A percentile compares a stretch with the other conserved stretches of the same genome.
phyloP scores from a whole-genome alignment of 2,329 filamentous ascomycete species.

The Sclerotinia borealis region DNA sequence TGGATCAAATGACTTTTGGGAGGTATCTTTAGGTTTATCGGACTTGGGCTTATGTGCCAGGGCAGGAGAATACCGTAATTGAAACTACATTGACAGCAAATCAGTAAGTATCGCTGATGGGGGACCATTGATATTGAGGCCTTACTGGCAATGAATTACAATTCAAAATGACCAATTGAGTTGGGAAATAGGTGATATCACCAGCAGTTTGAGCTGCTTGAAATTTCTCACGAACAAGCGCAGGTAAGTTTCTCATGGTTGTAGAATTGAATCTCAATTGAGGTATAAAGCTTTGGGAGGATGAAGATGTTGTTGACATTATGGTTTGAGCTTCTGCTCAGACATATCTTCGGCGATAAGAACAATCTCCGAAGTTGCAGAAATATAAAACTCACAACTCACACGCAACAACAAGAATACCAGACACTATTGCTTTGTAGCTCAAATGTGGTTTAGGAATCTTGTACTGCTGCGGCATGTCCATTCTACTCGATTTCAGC shows the following conservation, averaged over 20 bases:
- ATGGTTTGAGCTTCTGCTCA: neutral
- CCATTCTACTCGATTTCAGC: too few relatives aligned
- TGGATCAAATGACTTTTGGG: slow-evolving; percentile 47
- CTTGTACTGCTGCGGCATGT: neutral
- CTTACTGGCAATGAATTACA: slow-evolving; percentile 27
- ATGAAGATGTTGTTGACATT: neutral
- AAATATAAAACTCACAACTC: neutral
- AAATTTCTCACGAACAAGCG: slow-evolving; percentile 27
- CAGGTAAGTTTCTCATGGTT: slow-evolving; percentile 21
- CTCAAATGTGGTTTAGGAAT: neutral
- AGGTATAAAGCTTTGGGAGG: neutral
- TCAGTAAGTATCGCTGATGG: neutral
- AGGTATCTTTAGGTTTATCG: slow-evolving; percentile 24
- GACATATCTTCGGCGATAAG: neutral
- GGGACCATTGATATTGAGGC: neutral
- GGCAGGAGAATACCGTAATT: slow-evolving; percentile 64
- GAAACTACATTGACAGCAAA: slow-evolving; percentile 47
- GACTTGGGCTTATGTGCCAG: slow-evolving; percentile 61
- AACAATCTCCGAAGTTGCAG: too few relatives aligned
- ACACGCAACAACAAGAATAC: neutral
- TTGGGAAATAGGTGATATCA: slow-evolving; percentile 29
- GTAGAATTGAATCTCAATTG: neutral
- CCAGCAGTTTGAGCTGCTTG: slow-evolving; percentile 25
- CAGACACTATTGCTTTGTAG: too few relatives aligned
- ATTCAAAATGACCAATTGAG: slow-evolving; percentile 27